Evolutionary conservation across 169 alveolate genomes (phyloP).

Genomic region (Plasmodium cynomolgi): DNA sequence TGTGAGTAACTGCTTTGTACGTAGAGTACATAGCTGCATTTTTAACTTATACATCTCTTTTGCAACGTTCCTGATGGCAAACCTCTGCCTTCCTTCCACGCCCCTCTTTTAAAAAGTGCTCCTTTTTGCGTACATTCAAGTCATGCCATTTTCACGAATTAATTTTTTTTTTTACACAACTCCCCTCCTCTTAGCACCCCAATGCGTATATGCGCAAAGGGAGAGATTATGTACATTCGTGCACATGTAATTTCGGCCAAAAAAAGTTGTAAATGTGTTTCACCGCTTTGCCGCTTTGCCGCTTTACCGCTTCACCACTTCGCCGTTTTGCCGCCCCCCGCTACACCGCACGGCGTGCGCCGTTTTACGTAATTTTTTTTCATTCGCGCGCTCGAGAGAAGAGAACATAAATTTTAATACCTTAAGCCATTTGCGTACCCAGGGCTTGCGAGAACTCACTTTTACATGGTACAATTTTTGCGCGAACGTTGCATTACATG

Average conservation of each 20-base stretch:
- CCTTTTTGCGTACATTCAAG: neutral
- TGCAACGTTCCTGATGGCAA: neutral
- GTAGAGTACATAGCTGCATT: neutral
- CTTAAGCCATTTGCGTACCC: neutral
- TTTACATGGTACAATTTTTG: neutral
- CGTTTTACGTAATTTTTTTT: neutral
- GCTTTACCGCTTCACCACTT: too few species aligned
- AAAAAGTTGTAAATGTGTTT: constrained; percentile 11
- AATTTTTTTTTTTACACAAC: constrained; percentile 18
- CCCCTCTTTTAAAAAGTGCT: neutral
- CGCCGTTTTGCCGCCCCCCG: neutral
- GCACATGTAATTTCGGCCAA: neutral
- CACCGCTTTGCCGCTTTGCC: neutral
- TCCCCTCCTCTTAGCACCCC: neutral
- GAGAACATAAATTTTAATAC: neutral
- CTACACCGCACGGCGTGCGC: neutral
- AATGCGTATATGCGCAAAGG: neutral
- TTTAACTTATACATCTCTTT: neutral
- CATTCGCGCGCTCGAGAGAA: neutral
- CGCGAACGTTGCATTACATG: neutral
- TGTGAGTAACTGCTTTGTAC: neutral
- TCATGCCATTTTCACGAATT: neutral
- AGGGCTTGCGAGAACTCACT: neutral
- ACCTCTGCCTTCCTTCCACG: constrained; percentile 2
- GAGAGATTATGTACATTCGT: constrained; percentile 1